phyloP scores from a whole-genome alignment of 495 filamentous ascomycete genomes.

The Bacidia gigantensis region DNA sequence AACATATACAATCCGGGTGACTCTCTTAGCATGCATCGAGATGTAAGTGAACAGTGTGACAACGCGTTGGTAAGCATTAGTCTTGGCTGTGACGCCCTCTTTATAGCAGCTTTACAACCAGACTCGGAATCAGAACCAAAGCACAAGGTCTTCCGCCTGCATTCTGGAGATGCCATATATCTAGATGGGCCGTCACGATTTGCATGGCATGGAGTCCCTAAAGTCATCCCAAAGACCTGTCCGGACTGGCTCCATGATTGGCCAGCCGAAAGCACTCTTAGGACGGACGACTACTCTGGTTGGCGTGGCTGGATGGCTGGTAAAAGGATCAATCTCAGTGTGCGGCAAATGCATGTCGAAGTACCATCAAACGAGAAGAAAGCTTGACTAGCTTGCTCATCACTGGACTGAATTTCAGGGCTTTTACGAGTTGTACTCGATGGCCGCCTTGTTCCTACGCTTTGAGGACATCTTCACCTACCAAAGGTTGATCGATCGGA shows the following conservation, averaged over 20 bases:
- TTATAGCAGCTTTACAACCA: slow-evolving; percentile 46
- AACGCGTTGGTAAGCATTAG: slow-evolving; percentile 69
- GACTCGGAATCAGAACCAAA: slow-evolving; percentile 24
- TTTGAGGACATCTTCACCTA: no score
- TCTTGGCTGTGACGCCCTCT: slow-evolving; percentile 77
- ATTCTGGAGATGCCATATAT: slow-evolving; percentile 69
- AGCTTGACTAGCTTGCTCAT: no score
- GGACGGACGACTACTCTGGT: slow-evolving; percentile 18
- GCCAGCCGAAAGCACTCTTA: slow-evolving; percentile 38
- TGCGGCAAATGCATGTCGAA: slow-evolving; percentile 49
- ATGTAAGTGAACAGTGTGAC: slow-evolving; percentile 71
- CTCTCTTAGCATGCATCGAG: slow-evolving; percentile 75
- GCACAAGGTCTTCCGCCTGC: slow-evolving; percentile 48
- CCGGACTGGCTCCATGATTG: slow-evolving; percentile 60
- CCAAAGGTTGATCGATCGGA: no score
- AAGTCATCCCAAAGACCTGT: slow-evolving; percentile 62
- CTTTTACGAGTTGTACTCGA: no score
- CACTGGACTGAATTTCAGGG: no score
- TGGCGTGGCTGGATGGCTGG: slow-evolving; percentile 77
- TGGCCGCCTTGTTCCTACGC: no score
- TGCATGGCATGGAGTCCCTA: slow-evolving; percentile 91
- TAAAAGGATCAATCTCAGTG: slow-evolving; percentile 82
- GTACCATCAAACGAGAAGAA: slow-evolving; percentile 1
- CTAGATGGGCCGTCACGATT: slow-evolving; percentile 67
- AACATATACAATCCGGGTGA: slow-evolving; percentile 85